Conservation (phyloP, 2,329 filamentous ascomycete genomes). For the Stachybotrys echinatus region DNA sequence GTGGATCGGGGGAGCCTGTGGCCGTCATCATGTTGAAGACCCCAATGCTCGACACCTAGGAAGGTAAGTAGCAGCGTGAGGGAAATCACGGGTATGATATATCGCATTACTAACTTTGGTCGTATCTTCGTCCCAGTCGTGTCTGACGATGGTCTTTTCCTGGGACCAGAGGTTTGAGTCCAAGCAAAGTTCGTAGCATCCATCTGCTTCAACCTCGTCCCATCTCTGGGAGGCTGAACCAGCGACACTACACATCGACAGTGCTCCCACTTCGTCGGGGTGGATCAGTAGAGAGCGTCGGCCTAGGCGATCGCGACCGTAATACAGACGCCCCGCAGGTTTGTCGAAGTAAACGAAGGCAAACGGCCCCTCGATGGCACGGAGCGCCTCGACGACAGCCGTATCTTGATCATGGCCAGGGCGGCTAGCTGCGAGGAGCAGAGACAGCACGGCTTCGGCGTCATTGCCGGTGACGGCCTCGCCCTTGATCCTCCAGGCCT, state of each 20-base stretch:
- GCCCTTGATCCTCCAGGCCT: conserved; percentile 74
- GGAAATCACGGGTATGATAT: neutral
- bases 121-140: conserved; percentile 25
- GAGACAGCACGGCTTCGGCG: conserved; percentile 60
- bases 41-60: conserved; percentile 49
- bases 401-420: conserved; percentile 11
- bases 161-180: conserved; percentile 7
- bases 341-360: conserved; percentile 82
- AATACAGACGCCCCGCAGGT: conserved; percentile 59
- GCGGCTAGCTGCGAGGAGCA: conserved; percentile 44
- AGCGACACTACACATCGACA: conserved; percentile 62
- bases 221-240: conserved; percentile 51
- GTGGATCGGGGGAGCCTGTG: conserved; percentile 19
- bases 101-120: conserved; percentile 37
- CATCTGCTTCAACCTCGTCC: conserved; percentile 79
- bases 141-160: conserved; percentile 12
- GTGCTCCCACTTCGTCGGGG: conserved; percentile 41
- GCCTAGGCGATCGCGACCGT: conserved; percentile 81
- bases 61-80: conserved; percentile 35
- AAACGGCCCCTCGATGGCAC: conserved; percentile 73
- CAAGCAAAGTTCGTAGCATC: conserved; percentile 67
- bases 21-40: conserved; percentile 42
- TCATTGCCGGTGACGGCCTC: conserved; percentile 68
- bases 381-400: conserved; percentile 45
- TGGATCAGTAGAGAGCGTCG: conserved; percentile 72